Percentiles rank a stretch among this genome's conserved stretches.
Evolutionary conservation across 257 asterid species (phyloP).

Genomic region (Paulownia fortunei): DNA sequence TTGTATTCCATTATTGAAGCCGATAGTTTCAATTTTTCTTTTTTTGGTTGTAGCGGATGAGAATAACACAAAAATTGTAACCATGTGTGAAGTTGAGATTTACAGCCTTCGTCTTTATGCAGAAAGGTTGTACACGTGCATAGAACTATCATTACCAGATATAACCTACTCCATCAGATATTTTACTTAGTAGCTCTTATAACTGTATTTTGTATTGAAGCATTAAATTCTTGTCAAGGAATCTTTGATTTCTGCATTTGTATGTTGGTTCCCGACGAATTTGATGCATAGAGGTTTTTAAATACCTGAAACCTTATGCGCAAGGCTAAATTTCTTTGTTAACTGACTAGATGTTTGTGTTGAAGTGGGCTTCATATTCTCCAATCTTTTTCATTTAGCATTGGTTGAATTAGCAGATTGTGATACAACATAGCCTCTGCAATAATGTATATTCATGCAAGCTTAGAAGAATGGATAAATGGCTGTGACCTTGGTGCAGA

Average conservation of each 20-base stretch:
- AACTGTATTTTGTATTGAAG: not conserved
- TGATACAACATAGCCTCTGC: not conserved
- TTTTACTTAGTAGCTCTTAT: not conserved
- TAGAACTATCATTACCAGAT: not conserved
- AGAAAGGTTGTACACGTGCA: not conserved
- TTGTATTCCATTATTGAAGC: constrained; percentile 2
- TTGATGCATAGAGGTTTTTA: not conserved
- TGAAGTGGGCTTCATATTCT: not conserved
- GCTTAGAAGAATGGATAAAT: not conserved
- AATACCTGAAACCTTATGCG: not conserved
- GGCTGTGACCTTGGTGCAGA: no score
- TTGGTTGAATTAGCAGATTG: not conserved
- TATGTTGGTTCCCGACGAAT: not conserved
- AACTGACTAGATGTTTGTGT: not conserved
- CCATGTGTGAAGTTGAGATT: not conserved
- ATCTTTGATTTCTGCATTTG: not conserved
- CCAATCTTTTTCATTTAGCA: not conserved
- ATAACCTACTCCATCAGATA: not conserved
- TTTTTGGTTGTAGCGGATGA: not conserved
- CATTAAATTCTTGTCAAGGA: not conserved
- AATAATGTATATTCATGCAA: not conserved
- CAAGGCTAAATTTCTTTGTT: not conserved
- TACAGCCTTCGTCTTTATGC: constrained; percentile 2
- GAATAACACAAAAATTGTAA: not conserved
- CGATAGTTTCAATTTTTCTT: not conserved